These are phyloP conservation scores for Sporothrix inflata DNA, from an alignment of 2,329 filamentous ascomycete genomes.

Conservation along the genomic window DNA sequence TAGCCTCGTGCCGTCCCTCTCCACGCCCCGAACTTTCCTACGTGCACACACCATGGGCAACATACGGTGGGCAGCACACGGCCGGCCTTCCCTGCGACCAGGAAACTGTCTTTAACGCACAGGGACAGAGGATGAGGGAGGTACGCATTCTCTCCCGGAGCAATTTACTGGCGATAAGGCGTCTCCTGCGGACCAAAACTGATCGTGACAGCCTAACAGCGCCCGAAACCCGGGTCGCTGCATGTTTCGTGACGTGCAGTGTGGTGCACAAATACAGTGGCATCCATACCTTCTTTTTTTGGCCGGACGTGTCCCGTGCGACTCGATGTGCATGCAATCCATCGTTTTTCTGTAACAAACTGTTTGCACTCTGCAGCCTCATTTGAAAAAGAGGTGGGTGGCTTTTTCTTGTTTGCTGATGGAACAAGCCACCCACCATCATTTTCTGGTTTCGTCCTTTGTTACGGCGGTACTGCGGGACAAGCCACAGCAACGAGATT, in stretches of 20 bases:
- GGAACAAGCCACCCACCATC: slow-evolving; percentile 1
- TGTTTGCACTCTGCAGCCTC: background rate
- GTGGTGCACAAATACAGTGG: background rate
- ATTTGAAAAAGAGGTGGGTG: background rate
- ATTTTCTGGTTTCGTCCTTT: background rate
- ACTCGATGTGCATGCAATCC: slow-evolving; percentile 8
- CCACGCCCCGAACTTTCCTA: background rate
- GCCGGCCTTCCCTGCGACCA: background rate
- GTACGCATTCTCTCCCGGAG: background rate
- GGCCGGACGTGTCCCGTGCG: background rate
- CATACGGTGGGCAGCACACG: background rate
- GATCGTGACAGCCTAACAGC: background rate
- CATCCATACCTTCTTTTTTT: background rate
- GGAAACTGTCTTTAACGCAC: background rate
- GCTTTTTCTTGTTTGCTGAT: background rate
- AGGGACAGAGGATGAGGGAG: background rate
- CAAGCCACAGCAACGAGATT: slow-evolving; percentile 11
- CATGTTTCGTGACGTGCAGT: background rate
- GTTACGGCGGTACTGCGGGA: background rate
- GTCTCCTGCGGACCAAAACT: background rate
- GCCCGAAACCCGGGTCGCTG: slow-evolving; percentile 13
- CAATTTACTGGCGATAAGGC: background rate
- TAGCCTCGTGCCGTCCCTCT: slow-evolving; percentile 5
- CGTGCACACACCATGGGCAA: background rate
- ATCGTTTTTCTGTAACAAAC: too few species aligned